These are phyloP conservation scores for Arthrobotrys entomopaga DNA, from an alignment of 2,329 filamentous ascomycete species.

Conservation along the genomic window DNA sequence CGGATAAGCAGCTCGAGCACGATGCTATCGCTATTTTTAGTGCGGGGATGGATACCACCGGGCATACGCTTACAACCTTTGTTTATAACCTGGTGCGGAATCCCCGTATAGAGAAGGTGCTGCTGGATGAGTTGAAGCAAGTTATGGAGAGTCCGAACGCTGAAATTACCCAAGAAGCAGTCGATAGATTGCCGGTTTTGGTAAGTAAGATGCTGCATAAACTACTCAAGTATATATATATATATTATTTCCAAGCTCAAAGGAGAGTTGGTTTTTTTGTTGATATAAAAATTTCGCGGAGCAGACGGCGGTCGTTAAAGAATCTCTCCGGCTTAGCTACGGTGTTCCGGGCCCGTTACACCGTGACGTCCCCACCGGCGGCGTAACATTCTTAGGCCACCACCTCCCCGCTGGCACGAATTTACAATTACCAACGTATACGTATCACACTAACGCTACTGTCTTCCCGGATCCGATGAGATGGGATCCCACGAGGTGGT, in stretches of 20 bases:
- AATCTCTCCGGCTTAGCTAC: conserved; percentile 26
- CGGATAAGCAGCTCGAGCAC: neutral
- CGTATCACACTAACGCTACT: conserved; percentile 29
- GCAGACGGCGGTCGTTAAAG: conserved; percentile 33
- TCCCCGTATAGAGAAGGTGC: conserved; percentile 9
- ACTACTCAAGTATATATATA: no score
- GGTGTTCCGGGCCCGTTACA: conserved; percentile 12
- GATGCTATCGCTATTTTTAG: conserved; percentile 15
- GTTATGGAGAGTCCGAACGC: conserved; percentile 15
- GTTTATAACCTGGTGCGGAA: conserved; percentile 23
- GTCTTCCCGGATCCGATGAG: conserved; percentile 38
- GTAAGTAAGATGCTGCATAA: neutral
- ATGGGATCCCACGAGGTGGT: conserved; percentile 32
- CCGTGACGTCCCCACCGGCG: conserved; percentile 14
- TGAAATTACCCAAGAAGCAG: conserved; percentile 4
- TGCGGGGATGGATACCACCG: conserved; percentile 32
- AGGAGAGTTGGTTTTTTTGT: neutral
- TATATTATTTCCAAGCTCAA: no score
- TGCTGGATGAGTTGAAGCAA: conserved; percentile 31
- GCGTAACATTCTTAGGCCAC: conserved; percentile 14
- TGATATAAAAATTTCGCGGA: neutral
- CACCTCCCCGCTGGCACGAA: conserved; percentile 17
- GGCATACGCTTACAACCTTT: conserved; percentile 16
- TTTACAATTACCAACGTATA: conserved; percentile 5
- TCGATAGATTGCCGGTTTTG: conserved; percentile 22